Percentiles rank a stretch among this genome's conserved stretches.
phyloP scores from a whole-genome alignment of 148 eudicot genomes.

The Chenopodium formosanum region DNA sequence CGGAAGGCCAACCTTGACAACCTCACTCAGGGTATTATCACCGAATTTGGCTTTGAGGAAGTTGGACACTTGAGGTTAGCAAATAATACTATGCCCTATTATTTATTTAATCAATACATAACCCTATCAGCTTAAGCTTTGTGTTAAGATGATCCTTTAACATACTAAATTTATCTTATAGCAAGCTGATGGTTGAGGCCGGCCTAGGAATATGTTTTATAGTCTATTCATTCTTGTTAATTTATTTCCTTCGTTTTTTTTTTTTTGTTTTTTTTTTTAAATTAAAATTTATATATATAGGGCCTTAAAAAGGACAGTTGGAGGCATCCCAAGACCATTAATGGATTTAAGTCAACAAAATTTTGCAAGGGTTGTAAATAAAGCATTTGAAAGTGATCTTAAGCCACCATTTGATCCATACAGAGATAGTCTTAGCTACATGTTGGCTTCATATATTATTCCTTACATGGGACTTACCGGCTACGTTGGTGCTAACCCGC shows the following conservation, averaged over 20 bases:
- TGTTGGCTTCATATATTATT: constrained; percentile 55
- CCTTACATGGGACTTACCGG: constrained; percentile 77
- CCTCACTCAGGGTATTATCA: constrained; percentile 33
- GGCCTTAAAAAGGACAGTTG: constrained; percentile 53
- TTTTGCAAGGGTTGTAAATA: constrained; percentile 49
- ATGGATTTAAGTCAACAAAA: constrained; percentile 48
- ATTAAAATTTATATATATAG: constrained; percentile 25
- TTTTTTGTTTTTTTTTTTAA: not conserved
- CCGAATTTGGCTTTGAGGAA: constrained; percentile 65
- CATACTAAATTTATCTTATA: too few relatives aligned
- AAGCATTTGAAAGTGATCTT: constrained; percentile 52
- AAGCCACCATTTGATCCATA: constrained; percentile 83
- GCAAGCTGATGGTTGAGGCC: too few relatives aligned
- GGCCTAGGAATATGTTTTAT: too few relatives aligned
- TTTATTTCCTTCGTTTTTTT: not conserved
- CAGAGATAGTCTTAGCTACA: constrained; percentile 53
- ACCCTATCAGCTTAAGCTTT: too few relatives aligned
- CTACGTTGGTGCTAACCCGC: constrained; percentile 71
- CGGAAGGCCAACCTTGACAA: constrained; percentile 66
- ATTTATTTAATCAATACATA: not conserved
- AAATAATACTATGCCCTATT: not conserved
- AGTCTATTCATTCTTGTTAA: too few relatives aligned
- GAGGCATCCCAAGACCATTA: constrained; percentile 70
- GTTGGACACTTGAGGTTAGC: constrained; percentile 77
- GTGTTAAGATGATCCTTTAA: too few relatives aligned